These are phyloP conservation scores for Chalara sp. DNA, from an alignment of 2,329 filamentous ascomycete genomes.

Conservation along the genomic window DNA sequence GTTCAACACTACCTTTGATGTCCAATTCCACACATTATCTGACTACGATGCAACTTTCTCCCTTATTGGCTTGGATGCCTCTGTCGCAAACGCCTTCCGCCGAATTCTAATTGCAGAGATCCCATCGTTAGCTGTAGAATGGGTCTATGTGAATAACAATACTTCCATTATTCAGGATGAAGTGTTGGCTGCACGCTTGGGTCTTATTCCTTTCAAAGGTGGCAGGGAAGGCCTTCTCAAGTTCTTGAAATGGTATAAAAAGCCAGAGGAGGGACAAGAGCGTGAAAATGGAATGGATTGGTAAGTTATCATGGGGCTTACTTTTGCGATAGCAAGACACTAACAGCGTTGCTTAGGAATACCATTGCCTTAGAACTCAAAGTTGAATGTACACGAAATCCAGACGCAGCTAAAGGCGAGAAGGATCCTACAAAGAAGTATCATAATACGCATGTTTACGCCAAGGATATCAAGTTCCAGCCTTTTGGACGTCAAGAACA, in stretches of 20 bases:
- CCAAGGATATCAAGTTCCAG: constrained; percentile 67
- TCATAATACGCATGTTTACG: constrained; percentile 77
- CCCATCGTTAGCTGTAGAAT: constrained; percentile 88
- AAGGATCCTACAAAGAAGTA: constrained; percentile 80
- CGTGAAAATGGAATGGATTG: neutral
- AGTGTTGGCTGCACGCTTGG: constrained; percentile 83
- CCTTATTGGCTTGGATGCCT: constrained; percentile 83
- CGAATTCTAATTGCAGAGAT: constrained; percentile 94
- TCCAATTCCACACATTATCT: constrained; percentile 81
- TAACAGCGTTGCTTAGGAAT: constrained; percentile 41
- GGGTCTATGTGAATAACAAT: constrained; percentile 90
- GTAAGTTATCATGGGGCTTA: neutral
- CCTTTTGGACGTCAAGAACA: constrained; percentile 67
- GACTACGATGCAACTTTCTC: constrained; percentile 79
- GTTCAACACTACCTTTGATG: constrained; percentile 63
- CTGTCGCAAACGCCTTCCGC: constrained; percentile 93
- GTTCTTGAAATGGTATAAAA: constrained; percentile 77
- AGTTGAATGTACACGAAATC: constrained; percentile 74
- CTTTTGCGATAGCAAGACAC: neutral
- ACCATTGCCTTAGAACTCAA: constrained; percentile 75
- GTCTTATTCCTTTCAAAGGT: constrained; percentile 83
- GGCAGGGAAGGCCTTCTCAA: constrained; percentile 66
- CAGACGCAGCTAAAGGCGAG: constrained; percentile 63
- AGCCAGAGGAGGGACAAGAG: constrained; percentile 45
- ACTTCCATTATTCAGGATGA: constrained; percentile 98